Percentiles rank a stretch among this genome's conserved stretches.
Evolutionary conservation across 1,284 basidiomycete species (phyloP).

Genomic region (Hymenochaete sp.): DNA sequence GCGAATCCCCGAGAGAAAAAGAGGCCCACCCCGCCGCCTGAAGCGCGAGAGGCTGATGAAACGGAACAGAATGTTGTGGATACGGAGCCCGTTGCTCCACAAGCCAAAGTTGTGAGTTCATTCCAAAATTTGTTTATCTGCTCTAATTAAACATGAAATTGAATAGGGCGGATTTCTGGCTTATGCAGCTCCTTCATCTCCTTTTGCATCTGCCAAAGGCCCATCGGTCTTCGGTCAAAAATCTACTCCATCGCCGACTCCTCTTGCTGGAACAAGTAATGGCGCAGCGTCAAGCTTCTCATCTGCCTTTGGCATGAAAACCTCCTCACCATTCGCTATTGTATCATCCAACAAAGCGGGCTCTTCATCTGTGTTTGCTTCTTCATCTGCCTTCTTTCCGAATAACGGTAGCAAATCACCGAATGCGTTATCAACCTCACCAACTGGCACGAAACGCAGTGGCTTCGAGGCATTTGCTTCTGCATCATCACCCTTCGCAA

Average conservation of each 20-base stretch:
- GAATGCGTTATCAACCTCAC: constrained; percentile 23
- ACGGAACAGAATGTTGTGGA: constrained; percentile 26
- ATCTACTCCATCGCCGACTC: constrained; percentile 16
- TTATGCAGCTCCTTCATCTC: constrained; percentile 16
- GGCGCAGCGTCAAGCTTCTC: constrained; percentile 14
- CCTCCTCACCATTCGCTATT: constrained; percentile 15
- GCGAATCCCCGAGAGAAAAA: constrained; percentile 24
- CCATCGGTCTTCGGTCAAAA: constrained; percentile 16
- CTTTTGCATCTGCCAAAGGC: constrained; percentile 16
- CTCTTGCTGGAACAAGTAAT: constrained; percentile 16
- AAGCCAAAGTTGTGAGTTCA: constrained; percentile 14
- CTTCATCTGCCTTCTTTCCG: constrained; percentile 18
- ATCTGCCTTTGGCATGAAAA: constrained; percentile 9
- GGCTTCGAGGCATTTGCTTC: constrained; percentile 60
- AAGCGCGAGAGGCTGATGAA: constrained; percentile 19
- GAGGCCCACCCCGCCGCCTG: constrained; percentile 16
- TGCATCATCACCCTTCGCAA: constrained; percentile 51
- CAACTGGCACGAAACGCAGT: constrained; percentile 39
- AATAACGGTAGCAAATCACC: constrained; percentile 26
- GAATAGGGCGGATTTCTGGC: constrained; percentile 16
- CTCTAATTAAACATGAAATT: neutral
- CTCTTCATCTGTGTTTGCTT: constrained; percentile 10
- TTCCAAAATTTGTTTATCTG: neutral
- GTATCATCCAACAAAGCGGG: constrained; percentile 7
- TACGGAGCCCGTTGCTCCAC: constrained; percentile 28